phyloP scores from a whole-genome alignment of 495 filamentous ascomycete genomes.

The Peziza echinospora region DNA sequence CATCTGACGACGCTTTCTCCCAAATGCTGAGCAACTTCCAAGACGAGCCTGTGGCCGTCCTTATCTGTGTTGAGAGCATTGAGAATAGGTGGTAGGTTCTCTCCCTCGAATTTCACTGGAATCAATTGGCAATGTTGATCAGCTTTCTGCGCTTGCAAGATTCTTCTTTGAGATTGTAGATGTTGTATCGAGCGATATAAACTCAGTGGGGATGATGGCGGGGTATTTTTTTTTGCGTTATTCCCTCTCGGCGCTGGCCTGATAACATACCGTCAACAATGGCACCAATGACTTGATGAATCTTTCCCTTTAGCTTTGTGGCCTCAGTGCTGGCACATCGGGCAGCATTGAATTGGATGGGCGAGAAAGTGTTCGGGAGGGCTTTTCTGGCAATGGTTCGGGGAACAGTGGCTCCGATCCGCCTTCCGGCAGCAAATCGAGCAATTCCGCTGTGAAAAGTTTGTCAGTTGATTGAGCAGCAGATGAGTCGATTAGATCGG shows the following conservation, averaged over 20 bases:
- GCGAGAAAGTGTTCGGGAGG: conserved; percentile 29
- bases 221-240: conserved; percentile 42
- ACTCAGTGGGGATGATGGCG: not conserved
- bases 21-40: conserved; percentile 98
- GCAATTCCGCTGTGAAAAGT: conserved; percentile 34
- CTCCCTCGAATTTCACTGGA: conserved; percentile 78
- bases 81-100: conserved; percentile 88
- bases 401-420: conserved; percentile 32
- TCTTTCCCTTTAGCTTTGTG: conserved; percentile 30
- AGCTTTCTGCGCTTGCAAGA: no score
- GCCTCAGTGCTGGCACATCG: conserved; percentile 36
- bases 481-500: not conserved
- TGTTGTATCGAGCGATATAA: no score
- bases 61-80: conserved; percentile 87
- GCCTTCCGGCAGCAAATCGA: conserved; percentile 41
- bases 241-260: conserved; percentile 23
- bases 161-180: no score
- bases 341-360: conserved; percentile 23
- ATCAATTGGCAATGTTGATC: no score
- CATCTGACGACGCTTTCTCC: conserved; percentile 97
- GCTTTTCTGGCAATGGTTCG: conserved; percentile 35
- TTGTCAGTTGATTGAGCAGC: conserved; percentile 7
- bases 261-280: conserved; percentile 41
- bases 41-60: conserved; percentile 78
- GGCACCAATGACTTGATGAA: conserved; percentile 52